phyloP scores from a whole-genome alignment of 768 basidiomycete species.

The Lactifluus hygrophoroides region DNA sequence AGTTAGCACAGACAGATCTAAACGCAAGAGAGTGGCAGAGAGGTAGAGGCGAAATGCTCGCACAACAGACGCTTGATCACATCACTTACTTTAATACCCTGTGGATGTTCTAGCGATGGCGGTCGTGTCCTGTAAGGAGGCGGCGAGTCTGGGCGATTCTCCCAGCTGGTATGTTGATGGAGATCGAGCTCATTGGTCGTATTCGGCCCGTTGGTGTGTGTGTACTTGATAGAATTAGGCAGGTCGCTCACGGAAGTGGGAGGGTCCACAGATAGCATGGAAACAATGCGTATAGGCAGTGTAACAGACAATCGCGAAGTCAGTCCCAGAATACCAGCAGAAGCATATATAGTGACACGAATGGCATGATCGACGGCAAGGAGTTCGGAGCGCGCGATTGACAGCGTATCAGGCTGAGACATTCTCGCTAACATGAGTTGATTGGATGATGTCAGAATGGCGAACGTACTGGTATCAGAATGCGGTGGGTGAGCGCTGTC shows the following conservation, averaged over 20 bases:
- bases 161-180: background rate
- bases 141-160: background rate
- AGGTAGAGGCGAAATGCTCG: background rate
- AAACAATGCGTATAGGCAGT: slow-evolving; percentile 70
- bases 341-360: slow-evolving; percentile 53
- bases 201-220: background rate
- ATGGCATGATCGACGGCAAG: slow-evolving; percentile 73
- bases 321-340: slow-evolving; percentile 31
- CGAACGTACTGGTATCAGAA: slow-evolving; percentile 66
- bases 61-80: background rate
- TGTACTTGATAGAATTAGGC: background rate
- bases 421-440: background rate
- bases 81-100: slow-evolving; percentile 1
- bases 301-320: slow-evolving; percentile 59
- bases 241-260: slow-evolving; percentile 37
- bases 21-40: background rate
- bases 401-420: slow-evolving; percentile 55
- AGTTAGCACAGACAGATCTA: background rate
- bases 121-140: slow-evolving; percentile 12
- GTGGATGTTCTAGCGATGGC: slow-evolving; percentile 1
- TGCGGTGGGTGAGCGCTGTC: slow-evolving; percentile 55
- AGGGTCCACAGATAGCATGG: slow-evolving; percentile 81
- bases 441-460: background rate
- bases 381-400: slow-evolving; percentile 57
- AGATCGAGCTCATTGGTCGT: background rate